Evolutionary conservation across 768 basidiomycete species (phyloP).

Genomic region (Favolaschia claudopus): DNA sequence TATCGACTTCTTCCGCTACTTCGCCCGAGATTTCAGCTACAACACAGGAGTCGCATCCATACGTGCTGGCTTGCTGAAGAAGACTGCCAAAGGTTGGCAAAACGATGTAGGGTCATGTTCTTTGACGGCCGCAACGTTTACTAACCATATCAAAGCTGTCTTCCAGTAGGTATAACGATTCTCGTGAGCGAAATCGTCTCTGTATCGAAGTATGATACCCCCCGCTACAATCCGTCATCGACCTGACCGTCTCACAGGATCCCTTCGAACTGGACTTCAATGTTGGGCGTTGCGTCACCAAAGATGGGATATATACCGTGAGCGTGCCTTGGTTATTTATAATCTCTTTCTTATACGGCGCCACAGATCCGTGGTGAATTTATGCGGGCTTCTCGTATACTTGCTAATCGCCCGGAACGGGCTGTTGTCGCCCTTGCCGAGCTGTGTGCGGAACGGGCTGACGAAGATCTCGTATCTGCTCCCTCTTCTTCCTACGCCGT

Average conservation of each 20-base stretch:
- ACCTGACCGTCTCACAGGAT: constrained; percentile 62
- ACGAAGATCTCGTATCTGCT: constrained; percentile 64
- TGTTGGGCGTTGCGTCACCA: constrained; percentile 95
- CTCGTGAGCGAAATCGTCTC: constrained; percentile 90
- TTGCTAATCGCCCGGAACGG: constrained; percentile 80
- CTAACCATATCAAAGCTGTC: constrained; percentile 47
- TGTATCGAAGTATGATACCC: constrained; percentile 83
- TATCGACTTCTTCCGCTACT: constrained; percentile 98
- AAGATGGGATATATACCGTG: constrained; percentile 94
- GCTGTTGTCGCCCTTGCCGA: constrained; percentile 85
- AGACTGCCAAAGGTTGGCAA: constrained; percentile 94
- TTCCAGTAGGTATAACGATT: constrained; percentile 64
- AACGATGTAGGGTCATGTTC: constrained; percentile 70
- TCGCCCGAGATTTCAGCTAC: constrained; percentile 91
- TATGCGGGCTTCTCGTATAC: constrained; percentile 91
- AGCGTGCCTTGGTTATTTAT: constrained; percentile 30
- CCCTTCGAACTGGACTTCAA: constrained; percentile 98
- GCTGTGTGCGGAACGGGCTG: constrained; percentile 89
- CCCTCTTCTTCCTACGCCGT: constrained; percentile 47
- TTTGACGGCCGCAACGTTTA: background rate
- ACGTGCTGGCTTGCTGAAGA: constrained; percentile 86
- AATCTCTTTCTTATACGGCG: constrained; percentile 13
- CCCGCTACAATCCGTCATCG: background rate
- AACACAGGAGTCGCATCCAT: constrained; percentile 93
- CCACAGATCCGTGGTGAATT: constrained; percentile 95